Percentiles rank a stretch among this genome's conserved stretches.
Conservation (phyloP, 345 rosid genomes). For the Balakata baccata region DNA sequence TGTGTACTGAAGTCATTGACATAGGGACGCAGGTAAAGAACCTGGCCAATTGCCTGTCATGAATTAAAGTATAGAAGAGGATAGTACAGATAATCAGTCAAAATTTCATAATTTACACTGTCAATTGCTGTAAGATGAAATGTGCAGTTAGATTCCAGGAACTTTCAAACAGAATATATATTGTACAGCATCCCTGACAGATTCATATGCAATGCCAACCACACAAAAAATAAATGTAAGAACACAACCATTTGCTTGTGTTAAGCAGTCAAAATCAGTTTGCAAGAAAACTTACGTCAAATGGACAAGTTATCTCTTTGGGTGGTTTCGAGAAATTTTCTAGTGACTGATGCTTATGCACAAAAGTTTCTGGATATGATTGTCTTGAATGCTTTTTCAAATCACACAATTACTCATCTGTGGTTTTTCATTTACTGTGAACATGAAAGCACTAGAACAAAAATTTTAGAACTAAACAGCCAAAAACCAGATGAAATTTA, state of each 20-base stretch:
- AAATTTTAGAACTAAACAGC: constrained; percentile 5
- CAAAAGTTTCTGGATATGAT: background rate
- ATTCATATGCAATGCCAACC: background rate
- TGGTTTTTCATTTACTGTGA: background rate
- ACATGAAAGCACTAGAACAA: background rate
- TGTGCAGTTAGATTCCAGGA: background rate
- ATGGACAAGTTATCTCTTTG: constrained; percentile 3
- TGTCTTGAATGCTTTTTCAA: background rate
- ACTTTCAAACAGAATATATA: background rate
- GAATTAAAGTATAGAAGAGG: constrained; percentile 3
- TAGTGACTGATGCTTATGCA: background rate
- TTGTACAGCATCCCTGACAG: background rate
- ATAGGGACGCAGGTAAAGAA: constrained; percentile 81
- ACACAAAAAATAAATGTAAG: constrained; percentile 5
- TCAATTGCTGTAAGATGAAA: constrained; percentile 6
- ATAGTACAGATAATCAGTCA: background rate
- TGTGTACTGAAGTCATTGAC: constrained; percentile 78
- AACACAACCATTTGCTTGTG: background rate
- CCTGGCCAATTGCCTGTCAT: constrained; percentile 89
- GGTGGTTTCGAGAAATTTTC: background rate
- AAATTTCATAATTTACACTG: background rate
- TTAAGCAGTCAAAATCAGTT: background rate
- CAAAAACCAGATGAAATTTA: background rate
- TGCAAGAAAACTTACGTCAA: background rate
- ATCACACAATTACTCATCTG: background rate